Conservation (phyloP, 2,329 filamentous ascomycete genomes). For the Stromatinia cepivora region DNA sequence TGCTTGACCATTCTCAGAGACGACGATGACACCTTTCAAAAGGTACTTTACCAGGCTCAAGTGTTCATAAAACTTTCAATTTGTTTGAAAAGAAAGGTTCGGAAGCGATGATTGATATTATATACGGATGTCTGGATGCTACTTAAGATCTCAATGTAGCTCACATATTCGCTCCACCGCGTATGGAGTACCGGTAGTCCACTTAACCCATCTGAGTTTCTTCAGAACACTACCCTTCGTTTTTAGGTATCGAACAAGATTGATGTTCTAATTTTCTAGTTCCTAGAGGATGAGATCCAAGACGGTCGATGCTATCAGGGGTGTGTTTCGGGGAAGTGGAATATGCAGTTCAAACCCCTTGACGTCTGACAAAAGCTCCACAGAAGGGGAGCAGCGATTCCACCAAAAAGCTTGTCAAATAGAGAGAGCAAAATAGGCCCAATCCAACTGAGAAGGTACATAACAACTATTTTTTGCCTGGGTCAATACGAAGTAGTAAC, state of each 20-base stretch:
- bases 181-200: not conserved
- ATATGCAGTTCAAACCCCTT: not conserved
- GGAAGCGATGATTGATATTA: not conserved
- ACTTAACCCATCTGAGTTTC: not conserved
- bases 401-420: not conserved
- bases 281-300: not conserved
- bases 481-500: not conserved
- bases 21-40: not conserved
- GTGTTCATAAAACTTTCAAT: not conserved
- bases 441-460: not conserved
- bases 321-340: not conserved
- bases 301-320: not conserved
- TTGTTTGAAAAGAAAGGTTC: not conserved
- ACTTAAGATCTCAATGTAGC: not conserved
- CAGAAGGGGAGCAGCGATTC: not conserved
- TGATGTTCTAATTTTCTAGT: not conserved
- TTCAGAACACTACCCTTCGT: not conserved
- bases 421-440: not conserved
- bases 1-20: constrained; percentile 38
- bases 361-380: not conserved
- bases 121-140: not conserved
- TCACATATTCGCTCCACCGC: not conserved
- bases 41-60: not conserved
- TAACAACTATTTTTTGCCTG: not conserved
- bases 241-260: not conserved